Base-by-base conservation (phyloP, 345 rosid genomes). In the Dimocarpus longan region DNA sequence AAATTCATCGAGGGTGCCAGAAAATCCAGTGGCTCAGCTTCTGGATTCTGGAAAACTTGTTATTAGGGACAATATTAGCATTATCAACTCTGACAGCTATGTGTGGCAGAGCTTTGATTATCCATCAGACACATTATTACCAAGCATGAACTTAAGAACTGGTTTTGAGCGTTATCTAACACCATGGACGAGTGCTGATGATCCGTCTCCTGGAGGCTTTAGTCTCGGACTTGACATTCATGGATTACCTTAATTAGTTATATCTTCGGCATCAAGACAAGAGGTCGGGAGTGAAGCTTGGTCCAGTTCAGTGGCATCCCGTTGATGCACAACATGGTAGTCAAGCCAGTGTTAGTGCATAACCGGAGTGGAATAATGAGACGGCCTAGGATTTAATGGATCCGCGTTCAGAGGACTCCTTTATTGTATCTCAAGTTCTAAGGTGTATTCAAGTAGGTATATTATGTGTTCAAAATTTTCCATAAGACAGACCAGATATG, bases 381-480 rank as follows among this genome's bases (percentile, higher is more conserved):
- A 79, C 60, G 32, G 72, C 68, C 65, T 32, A 76, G 57, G 83
- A 76, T 2, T 10, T 82, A 15, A 52, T 78, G 73, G 79, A 73
- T 62, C 9, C 39, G 8, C 26, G 32, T 46, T 8, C 75, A 13
- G 10, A 70, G 12, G 84, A 74, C 39, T 22, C 72, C 0, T 77
- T n/a, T 15, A 39, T 24, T 11, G 59, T 10, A 52, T 74, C 70
- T 10, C 77, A 80, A 75, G 76, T 82, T 16, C 24, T 62, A 8
- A 75, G 82, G 48, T 81, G 79, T 32, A 73, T 85, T 63, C 76
- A 85, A 50, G 86, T 85, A 7, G 86, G 84, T 5, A 57, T 85
- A 3, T 60, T 83, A 50, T 76, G 86, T 26, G 86, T 81, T 75
- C 88, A 85, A 69, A 82, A 73, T 6, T 64, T 52, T 7, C 80